Evolutionary conservation across 345 rosid genomes (phyloP), one percentile per base, ranked within the genome.

Genomic region (Dipteronia sinensis): DNA sequence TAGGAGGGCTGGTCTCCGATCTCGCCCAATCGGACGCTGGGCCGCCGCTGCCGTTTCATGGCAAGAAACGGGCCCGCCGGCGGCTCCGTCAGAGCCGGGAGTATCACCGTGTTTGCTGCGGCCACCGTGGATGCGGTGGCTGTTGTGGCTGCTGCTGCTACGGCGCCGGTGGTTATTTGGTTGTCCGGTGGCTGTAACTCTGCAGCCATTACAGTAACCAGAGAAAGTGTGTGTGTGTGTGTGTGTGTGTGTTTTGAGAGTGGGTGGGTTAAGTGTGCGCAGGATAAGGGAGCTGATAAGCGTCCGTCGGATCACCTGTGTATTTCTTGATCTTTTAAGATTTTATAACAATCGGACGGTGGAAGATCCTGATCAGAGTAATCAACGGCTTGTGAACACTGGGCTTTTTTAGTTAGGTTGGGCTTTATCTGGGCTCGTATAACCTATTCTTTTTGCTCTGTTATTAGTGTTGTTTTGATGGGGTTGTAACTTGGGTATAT

Each of bases 11-110:
- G 89, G 47, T 87, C 89, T 23, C 95, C 95, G 85, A 91, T 91
- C 72, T 91, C 95, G 47, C 93, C 95, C 12, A 91, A 78, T 49
- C 95, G 87, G 51, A 91, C 95, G 82, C 95, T 91, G 29, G 95
- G 95, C 65, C 95, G 84, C 64, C 95, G 83, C 73, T 89, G 92
- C 55, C 95, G 87, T 77, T 91, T 91, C 8, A 89, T 61, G 66
- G 82, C 65, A 74, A 78, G 81, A 1, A 79, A 76, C 40, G 86
- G 80, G 12, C 67, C 86, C 6, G 78, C 82, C 15, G 82, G 59
- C 74, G 71, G 63, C 12, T 86, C 91, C n/a, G 72, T 23, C 25
- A 72, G 82, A 1, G 70, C 29, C 3, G 82, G 81, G 66, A 74
- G n/a, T 6, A 59, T 63, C 0, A 73, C 75, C 34, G 81, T 58